These are phyloP conservation scores for Monsonia emarginata DNA, from an alignment of 441 rosid species.

Conservation along the genomic window DNA sequence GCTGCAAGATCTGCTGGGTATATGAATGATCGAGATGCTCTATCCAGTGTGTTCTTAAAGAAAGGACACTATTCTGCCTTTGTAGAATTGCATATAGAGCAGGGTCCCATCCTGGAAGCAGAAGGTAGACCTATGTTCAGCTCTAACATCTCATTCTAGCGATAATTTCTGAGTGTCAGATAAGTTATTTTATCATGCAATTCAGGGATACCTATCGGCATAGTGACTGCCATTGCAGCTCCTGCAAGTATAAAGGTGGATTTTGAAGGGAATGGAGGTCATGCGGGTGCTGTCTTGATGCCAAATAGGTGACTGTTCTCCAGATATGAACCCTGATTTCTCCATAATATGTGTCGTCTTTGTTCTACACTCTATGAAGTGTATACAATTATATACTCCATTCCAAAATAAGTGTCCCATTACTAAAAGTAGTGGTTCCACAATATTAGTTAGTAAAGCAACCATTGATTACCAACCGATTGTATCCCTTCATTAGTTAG, in stretches of 20 bases:
- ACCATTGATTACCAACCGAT: too few relatives aligned
- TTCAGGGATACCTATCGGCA: slow-evolving; percentile 64
- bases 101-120: slow-evolving; percentile 79
- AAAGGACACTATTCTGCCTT: slow-evolving; percentile 70
- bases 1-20: slow-evolving; percentile 84
- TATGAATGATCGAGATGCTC: slow-evolving; percentile 40
- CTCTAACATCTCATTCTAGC: not conserved
- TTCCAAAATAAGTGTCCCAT: too few relatives aligned
- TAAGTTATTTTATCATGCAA: slow-evolving; percentile 17
- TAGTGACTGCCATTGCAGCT: slow-evolving; percentile 91
- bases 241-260: slow-evolving; percentile 88
- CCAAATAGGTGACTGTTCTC: slow-evolving; percentile 49
- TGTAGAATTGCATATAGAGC: slow-evolving; percentile 85
- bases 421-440: too few relatives aligned
- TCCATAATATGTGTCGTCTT: not conserved
- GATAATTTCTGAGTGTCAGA: not conserved
- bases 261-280: slow-evolving; percentile 90
- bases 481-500: too few relatives aligned
- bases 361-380: not conserved
- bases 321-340: slow-evolving; percentile 7
- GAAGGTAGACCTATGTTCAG: slow-evolving; percentile 39
- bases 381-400: not conserved
- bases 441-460: too few relatives aligned
- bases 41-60: slow-evolving; percentile 48
- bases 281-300: slow-evolving; percentile 92